Base-by-base conservation (phyloP, 2,329 filamentous ascomycete species). In the Colletotrichum aenigma region DNA sequence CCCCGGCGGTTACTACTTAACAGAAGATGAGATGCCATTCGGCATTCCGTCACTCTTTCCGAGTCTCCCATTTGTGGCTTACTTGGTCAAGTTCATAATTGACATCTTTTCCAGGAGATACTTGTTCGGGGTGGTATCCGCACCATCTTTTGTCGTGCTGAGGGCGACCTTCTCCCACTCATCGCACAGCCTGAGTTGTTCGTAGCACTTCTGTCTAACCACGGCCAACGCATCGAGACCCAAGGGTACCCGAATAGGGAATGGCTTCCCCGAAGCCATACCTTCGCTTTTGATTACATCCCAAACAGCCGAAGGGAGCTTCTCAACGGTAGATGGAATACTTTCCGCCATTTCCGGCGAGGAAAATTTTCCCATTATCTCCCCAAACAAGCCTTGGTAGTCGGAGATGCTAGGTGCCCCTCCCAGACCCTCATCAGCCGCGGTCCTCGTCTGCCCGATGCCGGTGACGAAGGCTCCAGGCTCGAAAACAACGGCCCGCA, bases 231-330 rank as follows among this genome's bases (percentile, higher is more conserved):
- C 77, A 71, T 85, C 84, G 7, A 78, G 79, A 2, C 84, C 84
- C 5, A 85, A 70, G 10, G 82, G 79, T 1, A 84, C 73, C 2
- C 82, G 78, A 8, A 81, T 72, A 0, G 80, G 77, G 78, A 80
- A 82, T 6, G 77, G 61, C 65, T 77, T 80, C 1, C 77, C 80
- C 7, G 71, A 77, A 2, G 79, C 80, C 10, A 79, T 36, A 0
- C 81, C 81, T 58, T 83, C 80, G 4, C 78, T 21, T 68, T 81
- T 81, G 32, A 83, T 71, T n/a, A 83, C 74, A 67, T 82, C 81
- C 12, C 79, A 77, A 15, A 83, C 81, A 12, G 66, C 48, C 18
- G 43, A 48, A 7, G 79, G 79, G 1, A 78, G 78, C 70, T 79
- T 81, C 2, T 21, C 60, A 3, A 80, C 56, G 28, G 82, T 79